Evolutionary conservation across 2,329 filamentous ascomycete genomes (phyloP).

Genomic region (Simplicillium aogashimaense): DNA sequence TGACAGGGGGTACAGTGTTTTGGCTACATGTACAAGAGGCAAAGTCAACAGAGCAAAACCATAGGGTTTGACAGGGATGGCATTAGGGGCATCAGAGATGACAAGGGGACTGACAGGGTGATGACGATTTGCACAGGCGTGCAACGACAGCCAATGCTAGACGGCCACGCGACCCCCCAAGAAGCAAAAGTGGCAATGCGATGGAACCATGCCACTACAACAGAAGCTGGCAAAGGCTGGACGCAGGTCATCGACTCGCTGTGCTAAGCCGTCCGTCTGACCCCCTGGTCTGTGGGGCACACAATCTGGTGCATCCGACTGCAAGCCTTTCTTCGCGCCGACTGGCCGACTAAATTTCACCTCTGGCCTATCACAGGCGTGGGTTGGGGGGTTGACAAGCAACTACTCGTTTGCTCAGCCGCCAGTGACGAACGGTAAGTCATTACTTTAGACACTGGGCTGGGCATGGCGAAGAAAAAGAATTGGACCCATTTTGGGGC

Average conservation of each 20-base stretch:
- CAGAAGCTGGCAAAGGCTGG: background rate
- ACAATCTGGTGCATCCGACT: constrained; percentile 2
- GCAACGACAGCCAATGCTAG: background rate
- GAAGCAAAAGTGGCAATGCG: too few species aligned
- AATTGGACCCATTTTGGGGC: too few species aligned
- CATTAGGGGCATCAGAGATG: too few species aligned
- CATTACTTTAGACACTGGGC: too few species aligned
- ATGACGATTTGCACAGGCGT: background rate
- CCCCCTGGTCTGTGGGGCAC: constrained; percentile 1
- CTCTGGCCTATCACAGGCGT: constrained; percentile 3
- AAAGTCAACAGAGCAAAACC: too few species aligned
- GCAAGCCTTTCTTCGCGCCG: background rate
- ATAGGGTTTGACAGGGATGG: too few species aligned
- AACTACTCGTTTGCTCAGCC: constrained; percentile 4
- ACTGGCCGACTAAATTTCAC: constrained; percentile 4
- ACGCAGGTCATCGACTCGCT: constrained; percentile 8
- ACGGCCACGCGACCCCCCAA: constrained; percentile 5
- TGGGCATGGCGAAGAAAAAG: too few species aligned
- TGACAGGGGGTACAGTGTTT: too few species aligned
- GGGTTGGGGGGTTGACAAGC: background rate
- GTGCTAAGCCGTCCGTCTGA: constrained; percentile 5
- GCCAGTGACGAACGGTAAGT: background rate
- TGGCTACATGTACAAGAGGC: too few species aligned
- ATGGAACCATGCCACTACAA: too few species aligned
- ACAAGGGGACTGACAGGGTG: background rate